Evolutionary conservation across 371 early-diverging fungal species (phyloP).

Genomic region (Mortierella polycephala): DNA sequence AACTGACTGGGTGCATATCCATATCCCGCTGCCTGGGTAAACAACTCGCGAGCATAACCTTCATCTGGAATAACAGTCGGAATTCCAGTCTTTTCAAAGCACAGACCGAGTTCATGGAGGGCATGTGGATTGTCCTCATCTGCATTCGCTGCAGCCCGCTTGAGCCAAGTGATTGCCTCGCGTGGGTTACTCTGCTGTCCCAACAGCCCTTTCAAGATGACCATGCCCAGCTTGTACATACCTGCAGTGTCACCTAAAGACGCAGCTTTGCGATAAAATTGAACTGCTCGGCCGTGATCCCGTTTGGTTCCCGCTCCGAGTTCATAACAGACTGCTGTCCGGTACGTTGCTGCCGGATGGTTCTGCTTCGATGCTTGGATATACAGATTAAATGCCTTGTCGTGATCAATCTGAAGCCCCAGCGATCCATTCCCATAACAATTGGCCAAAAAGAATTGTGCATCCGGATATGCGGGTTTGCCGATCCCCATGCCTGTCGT

Average conservation of each 20-base stretch:
- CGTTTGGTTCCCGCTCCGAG: constrained; percentile 92
- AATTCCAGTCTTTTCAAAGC: constrained; percentile 86
- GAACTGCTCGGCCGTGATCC: constrained; percentile 85
- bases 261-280: constrained; percentile 95
- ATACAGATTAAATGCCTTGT: constrained; percentile 92
- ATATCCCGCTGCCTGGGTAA: constrained; percentile 90
- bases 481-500: constrained; percentile 72
- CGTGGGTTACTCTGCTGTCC: constrained; percentile 75
- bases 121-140: constrained; percentile 94
- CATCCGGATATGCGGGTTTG: constrained; percentile 83
- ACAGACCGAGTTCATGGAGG: constrained; percentile 90
- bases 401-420: constrained; percentile 83
- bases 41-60: constrained; percentile 89
- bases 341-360: constrained; percentile 93
- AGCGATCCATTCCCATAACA: constrained; percentile 82
- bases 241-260: constrained; percentile 92
- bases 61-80: constrained; percentile 85
- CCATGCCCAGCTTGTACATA: constrained; percentile 96
- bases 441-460: constrained; percentile 92
- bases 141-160: constrained; percentile 88
- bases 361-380: constrained; percentile 92
- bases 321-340: constrained; percentile 96
- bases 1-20: constrained; percentile 95
- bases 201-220: constrained; percentile 83
- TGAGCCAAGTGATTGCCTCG: constrained; percentile 95